phyloP scores from a whole-genome alignment of 768 basidiomycete genomes.

The Crassisporium funariophilum region DNA sequence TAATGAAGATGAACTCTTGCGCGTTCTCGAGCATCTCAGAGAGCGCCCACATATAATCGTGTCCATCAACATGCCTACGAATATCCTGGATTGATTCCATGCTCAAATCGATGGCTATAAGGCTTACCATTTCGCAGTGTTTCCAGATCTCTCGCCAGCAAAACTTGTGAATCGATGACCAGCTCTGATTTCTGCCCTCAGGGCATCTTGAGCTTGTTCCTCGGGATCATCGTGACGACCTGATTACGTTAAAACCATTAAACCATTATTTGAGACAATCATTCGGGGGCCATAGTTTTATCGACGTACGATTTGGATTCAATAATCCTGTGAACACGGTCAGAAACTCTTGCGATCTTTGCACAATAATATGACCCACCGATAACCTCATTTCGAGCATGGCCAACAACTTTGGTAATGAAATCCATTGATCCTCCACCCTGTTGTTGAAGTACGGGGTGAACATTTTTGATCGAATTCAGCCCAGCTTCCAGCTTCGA shows the following conservation, averaged over 20 bases:
- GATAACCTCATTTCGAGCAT: slow-evolving; percentile 44
- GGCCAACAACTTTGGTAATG: slow-evolving; percentile 38
- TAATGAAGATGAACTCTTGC: slow-evolving; percentile 83
- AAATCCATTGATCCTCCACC: slow-evolving; percentile 32
- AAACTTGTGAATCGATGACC: slow-evolving; percentile 87
- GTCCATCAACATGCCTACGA: slow-evolving; percentile 83
- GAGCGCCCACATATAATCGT: slow-evolving; percentile 96
- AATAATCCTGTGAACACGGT: slow-evolving; percentile 33
- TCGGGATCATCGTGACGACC: slow-evolving; percentile 77
- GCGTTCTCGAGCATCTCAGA: slow-evolving; percentile 88
- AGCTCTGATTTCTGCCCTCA: slow-evolving; percentile 73
- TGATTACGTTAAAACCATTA: slow-evolving; percentile 16
- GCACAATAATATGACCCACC: slow-evolving; percentile 22
- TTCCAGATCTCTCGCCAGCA: slow-evolving; percentile 67
- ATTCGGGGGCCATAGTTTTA: not conserved
- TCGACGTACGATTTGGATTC: slow-evolving; percentile 46
- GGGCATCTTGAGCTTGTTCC: slow-evolving; percentile 70
- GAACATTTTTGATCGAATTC: slow-evolving; percentile 20
- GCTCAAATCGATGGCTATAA: not conserved
- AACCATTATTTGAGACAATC: not conserved
- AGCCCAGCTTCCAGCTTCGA: slow-evolving; percentile 29
- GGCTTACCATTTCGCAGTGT: slow-evolving; percentile 78
- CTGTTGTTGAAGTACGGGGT: slow-evolving; percentile 11
- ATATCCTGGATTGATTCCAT: slow-evolving; percentile 18
- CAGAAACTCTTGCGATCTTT: not conserved